phyloP scores from a whole-genome alignment of 2,329 filamentous ascomycete genomes.

The Xylariomycetidae sp. region DNA sequence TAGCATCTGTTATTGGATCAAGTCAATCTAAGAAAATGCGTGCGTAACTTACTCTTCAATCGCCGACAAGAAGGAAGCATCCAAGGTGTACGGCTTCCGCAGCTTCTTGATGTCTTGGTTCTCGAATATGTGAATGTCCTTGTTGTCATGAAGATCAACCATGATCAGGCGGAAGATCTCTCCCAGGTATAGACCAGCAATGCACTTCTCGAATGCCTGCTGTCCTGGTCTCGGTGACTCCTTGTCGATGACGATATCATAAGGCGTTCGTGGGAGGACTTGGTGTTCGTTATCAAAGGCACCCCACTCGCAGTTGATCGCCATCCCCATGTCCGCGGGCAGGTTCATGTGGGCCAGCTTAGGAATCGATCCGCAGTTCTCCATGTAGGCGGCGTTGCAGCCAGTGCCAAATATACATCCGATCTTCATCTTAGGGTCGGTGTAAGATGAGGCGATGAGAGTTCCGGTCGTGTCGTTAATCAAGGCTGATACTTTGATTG shows the following conservation, averaged over 20 bases:
- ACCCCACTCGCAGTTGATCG: constrained; percentile 97
- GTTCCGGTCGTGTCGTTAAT: constrained; percentile 99
- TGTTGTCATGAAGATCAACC: constrained; percentile 78
- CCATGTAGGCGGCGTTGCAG: constrained; percentile 98
- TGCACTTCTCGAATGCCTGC: constrained; percentile 98
- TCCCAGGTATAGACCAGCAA: constrained; percentile 88
- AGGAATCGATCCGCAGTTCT: constrained; percentile 82
- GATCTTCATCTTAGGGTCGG: constrained; percentile 87
- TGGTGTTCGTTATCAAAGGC: constrained; percentile 93
- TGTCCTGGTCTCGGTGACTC: constrained; percentile 90
- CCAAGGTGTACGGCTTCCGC: constrained; percentile 81
- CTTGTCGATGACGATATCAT: constrained; percentile 83
- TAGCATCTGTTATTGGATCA: no score
- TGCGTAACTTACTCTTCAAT: constrained; percentile 83
- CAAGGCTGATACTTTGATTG: constrained; percentile 86
- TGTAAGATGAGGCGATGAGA: constrained; percentile 93
- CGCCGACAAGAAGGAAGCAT: constrained; percentile 86
- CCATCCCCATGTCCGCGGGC: constrained; percentile 77
- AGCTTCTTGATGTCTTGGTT: constrained; percentile 76
- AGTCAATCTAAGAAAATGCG: no score
- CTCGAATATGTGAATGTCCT: constrained; percentile 71
- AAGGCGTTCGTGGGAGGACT: constrained; percentile 78
- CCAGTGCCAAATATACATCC: constrained; percentile 98
- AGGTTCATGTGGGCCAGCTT: constrained; percentile 92
- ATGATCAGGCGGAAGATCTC: constrained; percentile 90